Evolutionary conservation across 495 filamentous ascomycete genomes (phyloP), one percentile per base, ranked within the genome.

Genomic region (Immersiella caudata): DNA sequence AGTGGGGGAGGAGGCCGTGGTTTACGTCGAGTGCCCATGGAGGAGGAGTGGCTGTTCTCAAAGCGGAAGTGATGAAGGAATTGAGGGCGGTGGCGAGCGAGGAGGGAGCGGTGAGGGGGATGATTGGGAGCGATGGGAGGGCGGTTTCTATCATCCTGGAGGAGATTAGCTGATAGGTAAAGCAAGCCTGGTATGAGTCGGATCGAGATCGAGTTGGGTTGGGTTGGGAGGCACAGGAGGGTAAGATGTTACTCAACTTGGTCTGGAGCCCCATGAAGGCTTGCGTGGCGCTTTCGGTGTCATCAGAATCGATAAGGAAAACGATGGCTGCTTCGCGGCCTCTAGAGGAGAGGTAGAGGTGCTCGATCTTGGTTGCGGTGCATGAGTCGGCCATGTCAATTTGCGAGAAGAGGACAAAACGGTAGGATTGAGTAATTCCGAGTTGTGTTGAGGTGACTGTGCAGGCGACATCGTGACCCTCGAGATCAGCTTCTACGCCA

Each of bases 391-490:
- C 69, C 24, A 86, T 62, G n/a, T 84, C 82, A 6, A 69, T 71
- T 1, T 84, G 69, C 0, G 84, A 83, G 49, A 92, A 73, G 7
- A 91, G 77, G 46, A 91, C 75, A 52, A 87, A 66, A 26, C 77
- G 81, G 20, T 88, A 79, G 16, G 69, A 57, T 0, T 62, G 35
- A 22, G 27, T 50, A 50, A 20, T 56, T 64, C 73, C 64, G 27
- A 66, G 49, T 64, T 29, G 46, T n/a, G 22, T 21, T 33, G 21
- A 7, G 35, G 75, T 29, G 22, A 83, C 46, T 18, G 79, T 78
- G 29, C 90, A 66, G n/a, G 82, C 79, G 21, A 88, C 67, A 68
- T 90, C 86, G 68, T 89, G 82, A 2, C 80, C 84, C 35, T 78
- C 68, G 18, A 90, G 78, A 5, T 65, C 67, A 5, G 79, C 68